Evolutionary conservation across 768 basidiomycete genomes (phyloP).

Genomic region (Asterophora lycoperdoides): DNA sequence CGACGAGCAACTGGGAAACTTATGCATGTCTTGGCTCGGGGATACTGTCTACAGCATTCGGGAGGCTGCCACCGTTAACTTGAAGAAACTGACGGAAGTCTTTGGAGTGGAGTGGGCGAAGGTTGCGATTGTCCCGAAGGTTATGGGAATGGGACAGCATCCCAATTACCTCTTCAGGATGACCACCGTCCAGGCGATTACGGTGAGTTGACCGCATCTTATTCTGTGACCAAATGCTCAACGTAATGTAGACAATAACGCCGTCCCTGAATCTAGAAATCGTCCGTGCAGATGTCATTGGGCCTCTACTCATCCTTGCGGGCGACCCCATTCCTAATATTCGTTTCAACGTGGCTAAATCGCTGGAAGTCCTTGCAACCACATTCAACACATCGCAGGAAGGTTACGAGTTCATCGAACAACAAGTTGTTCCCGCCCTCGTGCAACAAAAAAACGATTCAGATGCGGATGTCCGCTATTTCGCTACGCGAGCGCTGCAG

Average conservation of each 20-base stretch:
- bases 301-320: constrained; percentile 76
- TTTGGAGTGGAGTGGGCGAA: constrained; percentile 99
- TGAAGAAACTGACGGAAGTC: constrained; percentile 96
- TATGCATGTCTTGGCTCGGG: constrained; percentile 99
- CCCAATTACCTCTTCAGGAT: constrained; percentile 97
- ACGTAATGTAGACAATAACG: constrained; percentile 73
- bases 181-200: constrained; percentile 98
- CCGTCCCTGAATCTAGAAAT: constrained; percentile 84
- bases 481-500: constrained; percentile 78
- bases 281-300: constrained; percentile 78
- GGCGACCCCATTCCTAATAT: constrained; percentile 97
- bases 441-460: constrained; percentile 83
- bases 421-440: constrained; percentile 75
- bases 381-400: constrained; percentile 61
- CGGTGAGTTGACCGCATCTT: constrained; percentile 49
- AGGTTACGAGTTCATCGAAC: constrained; percentile 69
- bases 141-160: constrained; percentile 95
- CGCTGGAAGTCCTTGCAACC: constrained; percentile 81
- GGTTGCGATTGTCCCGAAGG: constrained; percentile 90
- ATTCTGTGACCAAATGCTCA: constrained; percentile 8
- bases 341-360: constrained; percentile 97
- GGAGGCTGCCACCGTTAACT: constrained; percentile 95
- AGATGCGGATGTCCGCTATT: constrained; percentile 97
- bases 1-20: constrained; percentile 92
- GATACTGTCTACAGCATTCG: constrained; percentile 98